Evolutionary conservation across 352 stramenopile species (phyloP).

Genomic region (Globisporangium cylindrosporum): DNA sequence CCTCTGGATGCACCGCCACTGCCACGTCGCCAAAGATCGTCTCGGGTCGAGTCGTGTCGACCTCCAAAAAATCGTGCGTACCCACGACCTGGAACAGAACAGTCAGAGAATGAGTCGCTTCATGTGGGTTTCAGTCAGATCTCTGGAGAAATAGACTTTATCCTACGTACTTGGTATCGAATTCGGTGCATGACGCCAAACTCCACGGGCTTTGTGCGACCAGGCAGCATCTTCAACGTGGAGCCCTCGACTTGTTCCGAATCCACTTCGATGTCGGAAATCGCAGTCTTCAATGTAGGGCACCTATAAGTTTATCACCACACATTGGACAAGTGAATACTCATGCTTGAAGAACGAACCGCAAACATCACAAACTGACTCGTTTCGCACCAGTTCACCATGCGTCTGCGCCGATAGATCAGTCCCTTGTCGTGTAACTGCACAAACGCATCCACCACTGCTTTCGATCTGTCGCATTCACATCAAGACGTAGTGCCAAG

Average conservation of each 20-base stretch:
- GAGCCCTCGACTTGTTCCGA: conserved; percentile 93
- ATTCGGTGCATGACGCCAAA: conserved; percentile 87
- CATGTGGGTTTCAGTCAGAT: not conserved
- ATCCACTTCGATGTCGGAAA: conserved; percentile 98
- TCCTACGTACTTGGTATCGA: conserved; percentile 49
- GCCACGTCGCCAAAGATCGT: conserved; percentile 99
- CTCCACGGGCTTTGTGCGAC: conserved; percentile 65
- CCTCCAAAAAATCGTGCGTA: conserved; percentile 76
- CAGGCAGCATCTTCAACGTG: conserved; percentile 72
- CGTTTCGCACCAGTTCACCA: conserved; percentile 97
- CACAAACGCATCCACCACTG: conserved; percentile 69
- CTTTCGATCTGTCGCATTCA: conserved; percentile 29
- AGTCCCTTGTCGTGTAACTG: conserved; percentile 96
- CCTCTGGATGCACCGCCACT: conserved; percentile 96
- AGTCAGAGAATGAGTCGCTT: not conserved
- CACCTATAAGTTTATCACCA: conserved; percentile 34
- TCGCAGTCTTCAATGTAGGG: conserved; percentile 93
- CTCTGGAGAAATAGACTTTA: not conserved
- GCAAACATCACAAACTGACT: not conserved
- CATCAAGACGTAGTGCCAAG: not conserved
- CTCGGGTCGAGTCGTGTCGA: conserved; percentile 98
- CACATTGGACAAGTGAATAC: not conserved
- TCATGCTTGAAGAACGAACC: not conserved
- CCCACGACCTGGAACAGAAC: conserved; percentile 36
- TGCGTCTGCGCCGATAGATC: conserved; percentile 94